Base-by-base conservation (phyloP, 768 basidiomycete genomes). In the Lyophyllum shimeji region DNA sequence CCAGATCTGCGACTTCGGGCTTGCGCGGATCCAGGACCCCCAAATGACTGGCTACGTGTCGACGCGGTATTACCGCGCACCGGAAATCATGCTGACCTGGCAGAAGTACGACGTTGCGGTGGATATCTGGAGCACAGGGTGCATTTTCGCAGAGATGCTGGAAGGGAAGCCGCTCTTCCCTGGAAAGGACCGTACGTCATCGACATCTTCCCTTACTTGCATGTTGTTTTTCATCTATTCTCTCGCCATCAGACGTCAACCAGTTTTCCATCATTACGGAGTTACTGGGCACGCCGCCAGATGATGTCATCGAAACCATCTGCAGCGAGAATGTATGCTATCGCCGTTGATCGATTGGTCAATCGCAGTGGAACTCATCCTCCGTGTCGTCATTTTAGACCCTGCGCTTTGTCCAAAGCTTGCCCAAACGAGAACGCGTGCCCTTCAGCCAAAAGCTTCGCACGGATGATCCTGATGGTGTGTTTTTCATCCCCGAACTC, bases 11-110 rank as follows among this genome's bases (percentile, higher is more conserved):
- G 97, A 99, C 73, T 99, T 99, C 72, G 97, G 97, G 56, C 81
- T 99, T 39, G 97, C 97, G 33, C 91, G 97, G 50, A 95, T 99
- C 60, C 97, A 98, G 73, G 97, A 99, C 70, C 96, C 96, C 4
- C 97, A 99, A 71, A 99, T 99, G 97, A 99, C 97, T 1, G 97
- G 97, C 59, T 99, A 98, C 69, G 97, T 98, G 58, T 98, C 97
- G 55, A 99, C 97, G 50, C 82, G 97, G 63, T 99, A 99, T 76
- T 99, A 99, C 71, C 89, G 97, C 50, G 97, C 97, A 6, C 97
- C 97, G 5, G 97, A 99, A 74, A 99, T 99, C 76, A 99, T 99
- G 97, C 82, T 99, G 69, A 99, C 97, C 37, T 99, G 97, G 97
- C 97, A 99, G 73, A 98, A 98, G 78, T 99, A 99, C 76, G 96